These are phyloP conservation scores for Tilletia caries DNA, from an alignment of 1,284 basidiomycete species.

Conservation along the genomic window DNA sequence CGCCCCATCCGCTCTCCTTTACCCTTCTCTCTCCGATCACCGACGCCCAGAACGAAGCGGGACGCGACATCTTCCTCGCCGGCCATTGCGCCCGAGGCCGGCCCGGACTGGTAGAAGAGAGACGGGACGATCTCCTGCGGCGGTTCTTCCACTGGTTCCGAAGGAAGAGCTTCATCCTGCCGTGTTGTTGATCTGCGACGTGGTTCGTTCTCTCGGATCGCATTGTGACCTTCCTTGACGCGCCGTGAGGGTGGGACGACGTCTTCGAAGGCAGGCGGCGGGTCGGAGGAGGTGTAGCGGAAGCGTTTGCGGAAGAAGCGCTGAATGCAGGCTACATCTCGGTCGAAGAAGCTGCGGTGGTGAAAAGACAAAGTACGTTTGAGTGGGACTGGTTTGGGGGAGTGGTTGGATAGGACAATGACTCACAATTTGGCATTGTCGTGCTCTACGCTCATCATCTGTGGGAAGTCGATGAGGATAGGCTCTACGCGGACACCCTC, in stretches of 20 bases:
- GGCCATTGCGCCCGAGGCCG: not conserved
- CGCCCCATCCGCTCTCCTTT: conserved; percentile 10
- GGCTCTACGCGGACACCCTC: conserved; percentile 72
- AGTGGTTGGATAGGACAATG: not conserved
- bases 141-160: conserved; percentile 19
- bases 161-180: conserved; percentile 26
- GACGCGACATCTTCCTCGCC: not conserved
- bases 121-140: not conserved
- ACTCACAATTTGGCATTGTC: conserved; percentile 88
- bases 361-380: not conserved
- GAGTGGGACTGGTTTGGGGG: conserved; percentile 16
- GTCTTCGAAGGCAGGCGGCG: conserved; percentile 65
- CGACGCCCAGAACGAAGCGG: not conserved
- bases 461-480: conserved; percentile 95
- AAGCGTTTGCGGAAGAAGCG: conserved; percentile 89
- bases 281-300: conserved; percentile 75
- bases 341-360: conserved; percentile 82
- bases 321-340: conserved; percentile 93
- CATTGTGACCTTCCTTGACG: not conserved
- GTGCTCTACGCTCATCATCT: conserved; percentile 98
- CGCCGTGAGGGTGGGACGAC: conserved; percentile 28
- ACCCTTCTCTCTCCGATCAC: conserved; percentile 1
- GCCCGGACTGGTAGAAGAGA: not conserved
- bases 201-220: conserved; percentile 59
- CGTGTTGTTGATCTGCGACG: conserved; percentile 33